Conservation (phyloP, 805 yeast genomes). For the Kodamaea jinghongensis region DNA sequence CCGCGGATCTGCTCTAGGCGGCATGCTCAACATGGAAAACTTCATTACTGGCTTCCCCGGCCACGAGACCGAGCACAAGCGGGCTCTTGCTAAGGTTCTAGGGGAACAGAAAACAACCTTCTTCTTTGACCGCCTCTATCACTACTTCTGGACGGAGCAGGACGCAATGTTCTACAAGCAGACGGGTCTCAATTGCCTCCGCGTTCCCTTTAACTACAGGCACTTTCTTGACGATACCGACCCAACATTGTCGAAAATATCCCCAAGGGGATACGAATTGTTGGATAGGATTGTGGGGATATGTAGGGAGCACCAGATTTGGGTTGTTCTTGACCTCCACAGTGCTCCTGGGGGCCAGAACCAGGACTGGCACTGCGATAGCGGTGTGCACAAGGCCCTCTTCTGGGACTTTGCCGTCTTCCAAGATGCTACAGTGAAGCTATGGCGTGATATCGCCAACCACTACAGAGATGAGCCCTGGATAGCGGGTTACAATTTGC, state of each 20-base stretch:
- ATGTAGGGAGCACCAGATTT: slow-evolving; percentile 46
- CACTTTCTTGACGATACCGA: slow-evolving; percentile 48
- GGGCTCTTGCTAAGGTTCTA: slow-evolving; percentile 35
- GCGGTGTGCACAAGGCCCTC: slow-evolving; percentile 44
- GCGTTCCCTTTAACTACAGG: slow-evolving; percentile 52
- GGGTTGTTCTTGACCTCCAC: slow-evolving; percentile 49
- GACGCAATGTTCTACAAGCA: slow-evolving; percentile 46
- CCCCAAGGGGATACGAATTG: slow-evolving; percentile 44
- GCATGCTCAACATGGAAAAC: slow-evolving; percentile 54
- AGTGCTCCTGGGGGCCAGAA: slow-evolving; percentile 54
- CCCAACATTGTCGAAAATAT: slow-evolving; percentile 39
- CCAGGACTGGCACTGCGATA: slow-evolving; percentile 54
- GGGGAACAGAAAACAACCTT: slow-evolving; percentile 48
- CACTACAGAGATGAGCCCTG: slow-evolving; percentile 46
- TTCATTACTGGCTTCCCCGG: slow-evolving; percentile 57
- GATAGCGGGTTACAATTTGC: slow-evolving; percentile 55
- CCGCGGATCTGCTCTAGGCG: slow-evolving; percentile 50
- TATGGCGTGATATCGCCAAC: slow-evolving; percentile 46
- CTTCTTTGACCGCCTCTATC: slow-evolving; percentile 52
- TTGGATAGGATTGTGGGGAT: slow-evolving; percentile 43
- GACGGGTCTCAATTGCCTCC: slow-evolving; percentile 44
- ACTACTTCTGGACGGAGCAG: slow-evolving; percentile 51
- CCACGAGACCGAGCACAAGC: slow-evolving; percentile 50
- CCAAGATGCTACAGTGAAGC: slow-evolving; percentile 45
- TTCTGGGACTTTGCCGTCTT: slow-evolving; percentile 51